These are phyloP conservation scores for Trichocladium uniseriatum DNA, from an alignment of 495 filamentous ascomycete genomes.

Conservation along the genomic window DNA sequence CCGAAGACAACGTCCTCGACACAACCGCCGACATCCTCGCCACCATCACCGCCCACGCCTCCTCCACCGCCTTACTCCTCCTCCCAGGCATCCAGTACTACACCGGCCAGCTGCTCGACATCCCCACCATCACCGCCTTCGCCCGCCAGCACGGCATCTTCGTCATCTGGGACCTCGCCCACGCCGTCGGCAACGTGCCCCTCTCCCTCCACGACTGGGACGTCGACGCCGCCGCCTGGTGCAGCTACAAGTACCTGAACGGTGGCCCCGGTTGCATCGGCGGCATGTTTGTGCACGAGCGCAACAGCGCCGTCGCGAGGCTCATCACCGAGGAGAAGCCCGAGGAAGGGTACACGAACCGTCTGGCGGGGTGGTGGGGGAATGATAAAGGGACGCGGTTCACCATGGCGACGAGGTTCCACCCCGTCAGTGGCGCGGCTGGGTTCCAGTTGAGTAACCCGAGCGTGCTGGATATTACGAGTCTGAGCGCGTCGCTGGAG, in stretches of 20 bases:
- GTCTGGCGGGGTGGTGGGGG: constrained; percentile 88
- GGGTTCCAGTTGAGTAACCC: constrained; percentile 67
- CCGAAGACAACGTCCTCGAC: constrained; percentile 40
- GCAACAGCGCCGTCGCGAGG: constrained; percentile 49
- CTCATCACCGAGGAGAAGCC: constrained; percentile 24
- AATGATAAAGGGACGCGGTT: constrained; percentile 68
- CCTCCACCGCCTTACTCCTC: constrained; percentile 67
- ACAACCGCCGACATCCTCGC: constrained; percentile 65
- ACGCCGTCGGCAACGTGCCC: constrained; percentile 86
- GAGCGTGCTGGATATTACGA: constrained; percentile 54
- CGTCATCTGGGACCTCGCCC: constrained; percentile 91
- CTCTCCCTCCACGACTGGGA: constrained; percentile 82
- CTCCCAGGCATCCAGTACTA: constrained; percentile 93
- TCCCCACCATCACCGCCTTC: constrained; percentile 70
- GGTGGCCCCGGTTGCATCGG: constrained; percentile 81
- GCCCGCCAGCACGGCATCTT: constrained; percentile 68
- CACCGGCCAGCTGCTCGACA: constrained; percentile 85
- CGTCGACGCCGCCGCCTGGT: constrained; percentile 96
- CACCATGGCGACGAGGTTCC: constrained; percentile 68
- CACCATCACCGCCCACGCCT: constrained; percentile 66
- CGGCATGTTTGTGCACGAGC: constrained; percentile 78
- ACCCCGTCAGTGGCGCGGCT: constrained; percentile 58
- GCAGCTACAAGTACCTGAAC: constrained; percentile 95
- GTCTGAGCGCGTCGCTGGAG: constrained; percentile 66
- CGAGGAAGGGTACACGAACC: constrained; percentile 37